phyloP scores from a whole-genome alignment of 495 filamentous ascomycete genomes.

The Polyplosphaeria fusca region DNA sequence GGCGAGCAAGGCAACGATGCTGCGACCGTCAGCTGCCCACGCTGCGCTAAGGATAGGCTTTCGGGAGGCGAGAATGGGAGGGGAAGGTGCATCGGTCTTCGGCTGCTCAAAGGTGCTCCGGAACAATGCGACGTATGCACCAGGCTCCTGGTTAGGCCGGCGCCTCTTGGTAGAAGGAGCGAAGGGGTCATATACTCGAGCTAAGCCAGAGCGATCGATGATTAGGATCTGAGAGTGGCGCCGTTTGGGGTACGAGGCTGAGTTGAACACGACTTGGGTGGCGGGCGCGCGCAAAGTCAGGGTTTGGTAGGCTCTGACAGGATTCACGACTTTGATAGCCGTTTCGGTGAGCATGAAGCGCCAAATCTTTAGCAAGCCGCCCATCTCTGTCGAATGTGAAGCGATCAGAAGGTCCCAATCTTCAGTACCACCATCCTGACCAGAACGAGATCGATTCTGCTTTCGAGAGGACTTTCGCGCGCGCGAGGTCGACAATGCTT shows the following conservation, averaged over 20 bases:
- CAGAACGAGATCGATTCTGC: slow-evolving; percentile 21
- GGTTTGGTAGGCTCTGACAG: slow-evolving; percentile 24
- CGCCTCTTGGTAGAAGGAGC: slow-evolving; percentile 5
- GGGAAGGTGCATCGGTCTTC: background rate
- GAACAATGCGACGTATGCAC: slow-evolving; percentile 37
- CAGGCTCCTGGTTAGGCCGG: slow-evolving; percentile 12
- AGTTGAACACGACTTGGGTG: slow-evolving; percentile 69
- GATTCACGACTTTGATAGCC: slow-evolving; percentile 6
- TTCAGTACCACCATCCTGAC: slow-evolving; percentile 14
- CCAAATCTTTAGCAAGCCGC: slow-evolving; percentile 59
- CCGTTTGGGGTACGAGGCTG: slow-evolving; percentile 55
- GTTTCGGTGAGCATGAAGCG: slow-evolving; percentile 45
- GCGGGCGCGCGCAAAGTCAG: slow-evolving; percentile 60
- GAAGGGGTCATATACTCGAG: slow-evolving; percentile 59
- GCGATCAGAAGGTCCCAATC: slow-evolving; percentile 58
- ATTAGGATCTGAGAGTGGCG: slow-evolving; percentile 64
- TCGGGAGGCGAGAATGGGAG: slow-evolving; percentile 41
- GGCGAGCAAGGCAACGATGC: slow-evolving; percentile 68
- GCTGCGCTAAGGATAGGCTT: slow-evolving; percentile 78
- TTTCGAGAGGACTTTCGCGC: background rate
- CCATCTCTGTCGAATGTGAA: slow-evolving; percentile 64
- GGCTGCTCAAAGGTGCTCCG: slow-evolving; percentile 16
- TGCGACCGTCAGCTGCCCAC: slow-evolving; percentile 78
- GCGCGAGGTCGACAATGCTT: slow-evolving; percentile 1
- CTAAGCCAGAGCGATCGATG: slow-evolving; percentile 62